Evolutionary conservation across 768 basidiomycete species (phyloP).

Genomic region (Amanita subjunquillea): DNA sequence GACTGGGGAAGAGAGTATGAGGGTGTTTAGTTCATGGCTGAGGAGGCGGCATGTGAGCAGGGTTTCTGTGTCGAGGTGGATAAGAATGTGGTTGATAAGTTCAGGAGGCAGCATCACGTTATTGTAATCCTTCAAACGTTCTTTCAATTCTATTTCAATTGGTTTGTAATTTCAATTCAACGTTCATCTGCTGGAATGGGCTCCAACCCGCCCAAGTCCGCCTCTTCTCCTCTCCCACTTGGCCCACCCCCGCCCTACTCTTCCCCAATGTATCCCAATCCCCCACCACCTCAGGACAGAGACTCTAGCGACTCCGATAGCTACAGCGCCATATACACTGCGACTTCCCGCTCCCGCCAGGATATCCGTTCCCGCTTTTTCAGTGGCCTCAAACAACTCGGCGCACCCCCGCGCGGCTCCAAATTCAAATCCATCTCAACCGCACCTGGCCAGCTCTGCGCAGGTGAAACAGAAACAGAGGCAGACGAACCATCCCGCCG

Average conservation of each 20-base stretch:
- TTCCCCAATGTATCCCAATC: neutral
- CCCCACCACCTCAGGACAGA: neutral
- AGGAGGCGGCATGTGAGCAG: slow-evolving; percentile 15
- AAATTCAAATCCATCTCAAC: neutral
- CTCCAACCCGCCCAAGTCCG: neutral
- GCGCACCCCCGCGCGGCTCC: neutral
- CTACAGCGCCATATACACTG: neutral
- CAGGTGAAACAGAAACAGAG: slow-evolving; percentile 71
- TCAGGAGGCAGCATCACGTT: slow-evolving; percentile 11
- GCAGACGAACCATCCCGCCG: slow-evolving; percentile 48
- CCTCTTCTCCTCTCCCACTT: neutral
- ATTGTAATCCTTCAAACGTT: no score
- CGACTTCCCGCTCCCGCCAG: neutral
- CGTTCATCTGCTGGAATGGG: no score
- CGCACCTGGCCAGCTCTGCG: neutral
- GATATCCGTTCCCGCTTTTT: neutral
- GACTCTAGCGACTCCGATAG: no score
- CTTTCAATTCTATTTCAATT: no score
- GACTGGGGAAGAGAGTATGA: slow-evolving; percentile 17
- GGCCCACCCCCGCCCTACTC: neutral
- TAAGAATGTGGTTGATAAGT: slow-evolving; percentile 20
- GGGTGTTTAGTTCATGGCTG: slow-evolving; percentile 12
- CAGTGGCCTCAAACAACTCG: neutral
- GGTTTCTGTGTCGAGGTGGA: slow-evolving; percentile 14
- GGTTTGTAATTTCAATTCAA: no score